Conservation (phyloP, 148 eudicot species). For the Camellia granthamiana region DNA sequence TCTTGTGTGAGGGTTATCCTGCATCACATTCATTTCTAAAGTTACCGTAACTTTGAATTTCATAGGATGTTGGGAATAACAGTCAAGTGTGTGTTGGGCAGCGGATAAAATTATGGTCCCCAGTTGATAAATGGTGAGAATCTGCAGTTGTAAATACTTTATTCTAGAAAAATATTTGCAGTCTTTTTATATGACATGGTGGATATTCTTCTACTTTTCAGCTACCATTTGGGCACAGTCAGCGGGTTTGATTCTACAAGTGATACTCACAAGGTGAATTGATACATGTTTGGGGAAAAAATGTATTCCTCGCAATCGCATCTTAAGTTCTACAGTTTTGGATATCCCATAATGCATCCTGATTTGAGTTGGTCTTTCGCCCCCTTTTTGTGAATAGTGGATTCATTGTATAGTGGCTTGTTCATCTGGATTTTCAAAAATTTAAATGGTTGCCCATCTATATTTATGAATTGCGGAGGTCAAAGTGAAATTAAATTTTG, state of each 20-base stretch:
- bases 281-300: not conserved
- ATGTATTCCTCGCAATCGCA: not conserved
- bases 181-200: not conserved
- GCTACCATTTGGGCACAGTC: conserved; percentile 22
- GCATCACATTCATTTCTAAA: not conserved
- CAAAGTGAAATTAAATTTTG: too few relatives aligned
- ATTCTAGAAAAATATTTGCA: not conserved
- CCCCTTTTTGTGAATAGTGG: too few relatives aligned
- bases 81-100: conserved; percentile 20
- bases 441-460: too few relatives aligned
- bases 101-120: conserved; percentile 24
- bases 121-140: conserved; percentile 23
- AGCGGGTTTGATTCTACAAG: conserved; percentile 12
- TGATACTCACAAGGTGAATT: conserved; percentile 21
- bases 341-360: not conserved
- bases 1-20: not conserved
- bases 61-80: conserved; percentile 18
- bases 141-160: not conserved
- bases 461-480: too few relatives aligned
- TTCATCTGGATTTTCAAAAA: too few relatives aligned
- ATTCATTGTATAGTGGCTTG: too few relatives aligned
- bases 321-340: not conserved
- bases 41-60: conserved; percentile 11
- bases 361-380: not conserved
- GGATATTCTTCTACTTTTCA: conserved; percentile 2